phyloP scores from a whole-genome alignment of 1,284 basidiomycete genomes.

The Ustilago crameri region DNA sequence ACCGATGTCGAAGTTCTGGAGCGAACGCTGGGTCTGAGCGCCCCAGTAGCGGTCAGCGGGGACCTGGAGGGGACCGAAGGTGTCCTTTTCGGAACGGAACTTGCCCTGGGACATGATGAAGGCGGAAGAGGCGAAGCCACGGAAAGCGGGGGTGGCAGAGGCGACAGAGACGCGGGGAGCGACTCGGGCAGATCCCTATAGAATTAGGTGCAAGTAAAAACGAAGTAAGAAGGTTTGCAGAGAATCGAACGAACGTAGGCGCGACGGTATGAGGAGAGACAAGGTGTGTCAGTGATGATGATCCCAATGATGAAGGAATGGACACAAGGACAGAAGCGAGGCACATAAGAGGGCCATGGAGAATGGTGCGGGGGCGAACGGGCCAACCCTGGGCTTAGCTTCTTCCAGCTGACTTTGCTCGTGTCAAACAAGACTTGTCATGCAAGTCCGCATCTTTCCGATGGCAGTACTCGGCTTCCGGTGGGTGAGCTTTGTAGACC shows the following conservation, averaged over 20 bases:
- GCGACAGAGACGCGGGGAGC: conserved; percentile 36
- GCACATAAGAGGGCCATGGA: too few species aligned
- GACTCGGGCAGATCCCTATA: conserved; percentile 32
- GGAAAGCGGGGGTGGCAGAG: conserved; percentile 26
- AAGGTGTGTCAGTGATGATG: conserved; percentile 5
- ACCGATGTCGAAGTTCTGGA: conserved; percentile 99
- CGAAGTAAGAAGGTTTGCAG: neutral
- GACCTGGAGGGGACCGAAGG: conserved; percentile 91
- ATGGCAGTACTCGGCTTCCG: conserved; percentile 11
- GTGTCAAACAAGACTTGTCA: neutral
- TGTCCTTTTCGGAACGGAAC: conserved; percentile 73
- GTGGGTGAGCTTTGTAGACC: neutral
- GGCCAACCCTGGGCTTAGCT: conserved; percentile 11
- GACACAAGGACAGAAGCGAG: neutral
- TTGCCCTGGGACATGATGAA: conserved; percentile 47
- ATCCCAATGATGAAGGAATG: conserved; percentile 6
- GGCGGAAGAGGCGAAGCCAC: conserved; percentile 40
- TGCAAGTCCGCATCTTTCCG: conserved; percentile 46
- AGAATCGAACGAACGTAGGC: neutral
- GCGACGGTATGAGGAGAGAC: neutral
- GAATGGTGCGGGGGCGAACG: conserved; percentile 20
- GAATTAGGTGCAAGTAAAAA: neutral
- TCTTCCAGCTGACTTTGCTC: too few species aligned
- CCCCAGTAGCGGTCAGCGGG: conserved; percentile 97
- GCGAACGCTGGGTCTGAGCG: conserved; percentile 95